phyloP scores from a whole-genome alignment of 768 basidiomycete species.

The Amanita exitialis region DNA sequence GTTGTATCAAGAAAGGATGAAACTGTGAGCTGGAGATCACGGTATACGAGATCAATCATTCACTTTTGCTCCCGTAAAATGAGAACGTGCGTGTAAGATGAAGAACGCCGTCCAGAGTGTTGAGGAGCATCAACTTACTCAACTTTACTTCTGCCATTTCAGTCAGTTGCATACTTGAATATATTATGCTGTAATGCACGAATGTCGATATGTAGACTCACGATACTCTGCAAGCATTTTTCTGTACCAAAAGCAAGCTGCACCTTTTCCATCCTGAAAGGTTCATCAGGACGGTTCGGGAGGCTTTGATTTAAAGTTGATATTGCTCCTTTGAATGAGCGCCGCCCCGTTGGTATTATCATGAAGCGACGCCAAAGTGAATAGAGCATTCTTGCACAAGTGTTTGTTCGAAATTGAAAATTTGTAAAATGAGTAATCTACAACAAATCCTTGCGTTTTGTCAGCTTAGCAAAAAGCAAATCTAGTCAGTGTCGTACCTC shows the following conservation, averaged over 20 bases:
- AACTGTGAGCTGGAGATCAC: conserved; percentile 25
- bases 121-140: conserved; percentile 54
- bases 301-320: conserved; percentile 12
- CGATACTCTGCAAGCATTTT: not conserved
- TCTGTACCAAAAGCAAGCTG: not conserved
- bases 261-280: conserved; percentile 7
- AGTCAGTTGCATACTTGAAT: not conserved
- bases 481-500: conserved; percentile 11
- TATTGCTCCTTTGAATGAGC: conserved; percentile 86
- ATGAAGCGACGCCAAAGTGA: conserved; percentile 83
- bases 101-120: conserved; percentile 90
- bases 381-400: conserved; percentile 9
- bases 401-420: not conserved
- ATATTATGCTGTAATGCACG: not conserved
- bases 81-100: conserved; percentile 73
- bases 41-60: conserved; percentile 14
- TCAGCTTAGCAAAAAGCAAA: not conserved
- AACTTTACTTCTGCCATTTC: conserved; percentile 11
- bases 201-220: not conserved
- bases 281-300: not conserved
- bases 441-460: not conserved
- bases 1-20: conserved; percentile 17
- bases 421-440: not conserved
- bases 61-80: conserved; percentile 91
- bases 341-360: conserved; percentile 47